Base-by-base conservation (phyloP, 306 rosid genomes). In the Ochetophila trinervis region DNA sequence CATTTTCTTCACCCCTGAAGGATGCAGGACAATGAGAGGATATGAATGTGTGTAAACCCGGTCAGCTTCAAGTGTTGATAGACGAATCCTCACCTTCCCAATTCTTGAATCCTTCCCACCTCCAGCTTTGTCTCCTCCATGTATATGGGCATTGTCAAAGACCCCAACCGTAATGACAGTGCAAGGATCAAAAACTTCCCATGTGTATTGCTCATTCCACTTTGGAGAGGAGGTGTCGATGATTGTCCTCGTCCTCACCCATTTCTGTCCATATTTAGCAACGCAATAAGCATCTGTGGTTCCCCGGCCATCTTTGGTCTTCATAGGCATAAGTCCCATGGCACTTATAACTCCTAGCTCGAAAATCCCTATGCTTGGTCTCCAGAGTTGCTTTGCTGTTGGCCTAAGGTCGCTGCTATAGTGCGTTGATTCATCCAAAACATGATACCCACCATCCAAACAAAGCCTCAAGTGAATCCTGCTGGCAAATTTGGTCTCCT, bases 391-490 rank as follows among this genome's bases (percentile, higher is more conserved):
- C 60, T 82, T 88, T 18, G 96, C 97, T 2, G 96, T 91, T 54
- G 97, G 97, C 85, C 97, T 85, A 36, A 88, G 95, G 80, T 91
- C 97, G 47, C 97, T 91, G 23, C 95, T 87, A 48, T 86, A 85
- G 79, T 86, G 95, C 13, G 97, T 88, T 64, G 97, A 91, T 57
- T 91, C 97, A 72, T 91, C 97, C 79, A 88, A 72, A 71, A 91
- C 97, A 76, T 91, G 97, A 68, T 86, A 91, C 35, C 97, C 97
- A 0, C 97, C 97, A 73, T 91, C 97, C 83, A 91, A 82, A 50
- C 88, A 86, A n/a, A 87, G 56, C 86, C 96, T 79, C 47, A 88
- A 71, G 70, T 91, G 97, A 71, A 88, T 80, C 77, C 88, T 78
- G 79, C 97, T 91, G 0, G 97, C 83, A 57, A 91, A 91, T 68